Evolutionary conservation across 331 rosid species (phyloP).

Genomic region (Acacia concinna): DNA sequence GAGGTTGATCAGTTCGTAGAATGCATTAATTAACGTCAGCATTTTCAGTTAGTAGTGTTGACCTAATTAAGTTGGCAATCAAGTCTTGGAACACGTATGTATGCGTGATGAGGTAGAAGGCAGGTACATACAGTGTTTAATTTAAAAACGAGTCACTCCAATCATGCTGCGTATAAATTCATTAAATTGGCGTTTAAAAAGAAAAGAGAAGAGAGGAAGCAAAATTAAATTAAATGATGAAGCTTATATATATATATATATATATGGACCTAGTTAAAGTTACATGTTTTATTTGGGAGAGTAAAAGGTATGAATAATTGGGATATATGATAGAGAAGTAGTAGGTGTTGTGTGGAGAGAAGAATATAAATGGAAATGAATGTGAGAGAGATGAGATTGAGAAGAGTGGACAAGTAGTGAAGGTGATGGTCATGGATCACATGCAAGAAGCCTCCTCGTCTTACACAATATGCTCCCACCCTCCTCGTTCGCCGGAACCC

Average conservation of each 20-base stretch:
- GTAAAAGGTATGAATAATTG: not conserved
- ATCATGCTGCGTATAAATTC: not conserved
- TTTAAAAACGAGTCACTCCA: not conserved
- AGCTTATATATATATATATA: too few relatives aligned
- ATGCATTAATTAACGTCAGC: not conserved
- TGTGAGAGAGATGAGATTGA: not conserved
- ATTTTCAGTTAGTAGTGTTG: not conserved
- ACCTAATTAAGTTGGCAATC: not conserved
- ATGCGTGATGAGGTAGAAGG: not conserved
- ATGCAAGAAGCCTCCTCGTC: not conserved
- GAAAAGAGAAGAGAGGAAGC: too few relatives aligned
- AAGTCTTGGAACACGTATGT: not conserved
- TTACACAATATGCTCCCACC: not conserved
- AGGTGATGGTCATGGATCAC: too few relatives aligned
- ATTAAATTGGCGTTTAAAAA: not conserved
- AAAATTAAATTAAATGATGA: too few relatives aligned
- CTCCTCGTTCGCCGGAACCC: conserved; percentile 20
- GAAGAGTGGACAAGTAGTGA: too few relatives aligned
- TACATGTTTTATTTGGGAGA: not conserved
- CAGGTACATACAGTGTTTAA: not conserved
- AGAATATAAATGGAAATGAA: not conserved
- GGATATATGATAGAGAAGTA: too few relatives aligned
- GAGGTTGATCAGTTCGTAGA: not conserved
- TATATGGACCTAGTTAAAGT: too few relatives aligned
- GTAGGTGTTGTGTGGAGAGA: not conserved